phyloP scores from a whole-genome alignment of 2,329 filamentous ascomycete genomes.

The Lasiodiplodia citricola region DNA sequence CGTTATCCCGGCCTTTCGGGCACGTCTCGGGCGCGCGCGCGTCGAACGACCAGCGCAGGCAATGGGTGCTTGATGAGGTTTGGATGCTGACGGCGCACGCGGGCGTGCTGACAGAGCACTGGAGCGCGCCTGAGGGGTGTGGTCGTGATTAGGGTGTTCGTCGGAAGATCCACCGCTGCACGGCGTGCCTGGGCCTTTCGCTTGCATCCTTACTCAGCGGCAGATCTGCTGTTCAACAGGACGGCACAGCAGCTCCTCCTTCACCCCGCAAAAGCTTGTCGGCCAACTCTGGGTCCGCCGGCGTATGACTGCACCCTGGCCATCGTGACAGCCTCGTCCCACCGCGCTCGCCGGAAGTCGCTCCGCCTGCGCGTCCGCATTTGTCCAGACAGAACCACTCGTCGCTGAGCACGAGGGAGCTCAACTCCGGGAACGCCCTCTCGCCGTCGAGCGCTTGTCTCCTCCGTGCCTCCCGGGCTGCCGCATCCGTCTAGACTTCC shows the following conservation, averaged over 20 bases:
- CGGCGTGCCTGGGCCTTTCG: slow-evolving; percentile 16
- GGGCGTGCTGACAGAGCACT: background rate
- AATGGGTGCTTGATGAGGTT: background rate
- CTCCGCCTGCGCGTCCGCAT: background rate
- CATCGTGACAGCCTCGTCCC: background rate
- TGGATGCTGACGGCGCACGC: background rate
- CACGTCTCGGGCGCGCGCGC: background rate
- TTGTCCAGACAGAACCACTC: background rate
- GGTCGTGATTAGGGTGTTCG: slow-evolving; percentile 21
- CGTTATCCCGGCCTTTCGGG: background rate
- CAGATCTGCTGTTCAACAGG: slow-evolving; percentile 11
- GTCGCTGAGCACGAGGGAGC: background rate
- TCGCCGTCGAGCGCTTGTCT: background rate
- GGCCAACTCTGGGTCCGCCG: background rate
- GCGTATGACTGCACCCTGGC: background rate
- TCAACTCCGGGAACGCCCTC: background rate
- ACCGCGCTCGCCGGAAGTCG: background rate
- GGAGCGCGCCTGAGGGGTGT: background rate
- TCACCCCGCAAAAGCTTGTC: slow-evolving; percentile 17
- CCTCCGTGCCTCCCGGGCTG: background rate
- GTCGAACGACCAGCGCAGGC: background rate
- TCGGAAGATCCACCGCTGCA: slow-evolving; percentile 18
- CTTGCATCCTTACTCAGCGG: slow-evolving; percentile 16
- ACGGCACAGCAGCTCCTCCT: slow-evolving; percentile 5
- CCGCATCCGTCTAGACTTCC: background rate